These are phyloP conservation scores for Rubia occidens DNA, from an alignment of 305 asterid genomes.

Conservation along the genomic window DNA sequence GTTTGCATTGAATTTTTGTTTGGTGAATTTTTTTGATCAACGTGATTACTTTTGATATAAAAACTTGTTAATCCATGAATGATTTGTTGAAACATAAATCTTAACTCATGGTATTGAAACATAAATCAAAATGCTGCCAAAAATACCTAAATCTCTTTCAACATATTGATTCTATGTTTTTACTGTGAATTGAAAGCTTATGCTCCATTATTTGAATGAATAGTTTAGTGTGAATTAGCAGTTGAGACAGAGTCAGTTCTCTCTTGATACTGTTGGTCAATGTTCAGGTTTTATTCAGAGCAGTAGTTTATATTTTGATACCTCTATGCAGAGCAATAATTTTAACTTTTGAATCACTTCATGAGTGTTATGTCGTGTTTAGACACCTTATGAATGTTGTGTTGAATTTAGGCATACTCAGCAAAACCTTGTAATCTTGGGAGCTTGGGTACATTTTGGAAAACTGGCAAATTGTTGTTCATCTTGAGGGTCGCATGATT, in stretches of 20 bases:
- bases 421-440: not conserved
- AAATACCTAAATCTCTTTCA: no score
- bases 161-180: no score
- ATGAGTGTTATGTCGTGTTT: not conserved
- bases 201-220: not conserved
- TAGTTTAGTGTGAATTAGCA: not conserved
- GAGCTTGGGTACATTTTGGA: not conserved
- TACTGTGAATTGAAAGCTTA: conserved; percentile 16
- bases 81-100: no score
- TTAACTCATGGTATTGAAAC: no score
- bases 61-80: no score
- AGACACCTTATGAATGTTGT: not conserved
- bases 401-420: not conserved
- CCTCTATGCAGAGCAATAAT: not conserved
- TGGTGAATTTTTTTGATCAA: no score
- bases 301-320: not conserved
- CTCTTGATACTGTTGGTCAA: not conserved
- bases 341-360: not conserved
- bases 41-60: no score
- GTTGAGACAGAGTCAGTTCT: not conserved
- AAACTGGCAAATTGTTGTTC: not conserved
- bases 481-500: not conserved
- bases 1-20: no score
- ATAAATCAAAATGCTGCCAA: no score
- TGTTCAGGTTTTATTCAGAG: not conserved